phyloP scores from a whole-genome alignment of 257 asterid genomes.

The Solanum medicagineum region DNA sequence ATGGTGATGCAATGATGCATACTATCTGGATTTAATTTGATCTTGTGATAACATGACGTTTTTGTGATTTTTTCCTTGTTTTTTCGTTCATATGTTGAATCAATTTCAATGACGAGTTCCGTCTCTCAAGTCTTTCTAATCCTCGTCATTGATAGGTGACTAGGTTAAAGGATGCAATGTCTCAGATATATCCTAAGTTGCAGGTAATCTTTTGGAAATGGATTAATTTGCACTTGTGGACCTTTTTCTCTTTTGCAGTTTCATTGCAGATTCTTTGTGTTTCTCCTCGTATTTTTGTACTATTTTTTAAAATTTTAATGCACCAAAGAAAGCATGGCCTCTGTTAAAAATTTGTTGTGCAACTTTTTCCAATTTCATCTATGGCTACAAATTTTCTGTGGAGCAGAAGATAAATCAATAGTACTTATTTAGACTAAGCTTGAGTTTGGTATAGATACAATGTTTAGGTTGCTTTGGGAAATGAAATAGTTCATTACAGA shows the following conservation, averaged over 20 bases:
- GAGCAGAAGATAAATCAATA: background rate
- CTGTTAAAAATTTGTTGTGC: background rate
- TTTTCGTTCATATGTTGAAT: background rate
- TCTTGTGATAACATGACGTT: background rate
- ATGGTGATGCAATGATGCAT: background rate
- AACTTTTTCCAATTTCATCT: background rate
- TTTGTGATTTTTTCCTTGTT: background rate
- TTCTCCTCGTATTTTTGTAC: background rate
- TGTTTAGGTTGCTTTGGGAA: background rate
- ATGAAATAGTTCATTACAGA: background rate
- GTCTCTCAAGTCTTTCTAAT: background rate
- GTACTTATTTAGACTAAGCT: background rate
- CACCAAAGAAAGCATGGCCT: background rate
- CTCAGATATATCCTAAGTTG: constrained; percentile 63
- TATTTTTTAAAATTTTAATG: background rate
- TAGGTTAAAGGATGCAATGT: constrained; percentile 83
- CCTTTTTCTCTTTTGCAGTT: background rate
- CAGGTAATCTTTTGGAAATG: constrained; percentile 37
- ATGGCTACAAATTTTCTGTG: background rate
- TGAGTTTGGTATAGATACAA: background rate
- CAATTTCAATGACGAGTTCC: background rate
- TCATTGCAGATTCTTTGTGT: background rate
- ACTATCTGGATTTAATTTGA: background rate
- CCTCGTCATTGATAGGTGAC: constrained; percentile 37
- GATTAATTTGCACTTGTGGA: background rate